Percentiles rank a stretch among this genome's conserved stretches.
phyloP scores from a whole-genome alignment of 306 rosid species.

The Prunus armeniaca region DNA sequence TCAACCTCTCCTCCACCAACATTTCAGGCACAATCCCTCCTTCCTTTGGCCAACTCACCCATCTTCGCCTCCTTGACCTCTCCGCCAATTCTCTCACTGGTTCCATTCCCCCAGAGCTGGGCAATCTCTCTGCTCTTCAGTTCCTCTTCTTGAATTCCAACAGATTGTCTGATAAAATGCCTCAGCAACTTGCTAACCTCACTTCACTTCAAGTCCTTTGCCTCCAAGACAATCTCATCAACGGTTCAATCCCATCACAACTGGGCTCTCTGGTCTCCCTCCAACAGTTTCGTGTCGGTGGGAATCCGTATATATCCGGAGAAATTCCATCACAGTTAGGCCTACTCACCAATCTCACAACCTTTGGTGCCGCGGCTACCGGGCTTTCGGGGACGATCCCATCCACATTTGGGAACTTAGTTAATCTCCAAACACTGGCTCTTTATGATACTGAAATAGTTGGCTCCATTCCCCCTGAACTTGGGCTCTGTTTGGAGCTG shows the following conservation, averaged over 20 bases:
- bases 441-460: constrained; percentile 80
- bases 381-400: constrained; percentile 86
- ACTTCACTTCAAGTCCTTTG: constrained; percentile 70
- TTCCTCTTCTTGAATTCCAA: constrained; percentile 79
- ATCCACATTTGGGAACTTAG: constrained; percentile 75
- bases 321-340: constrained; percentile 73
- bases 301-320: constrained; percentile 80
- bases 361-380: constrained; percentile 90
- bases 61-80: constrained; percentile 80
- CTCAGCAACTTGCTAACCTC: constrained; percentile 61
- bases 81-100: constrained; percentile 82
- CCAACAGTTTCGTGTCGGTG: constrained; percentile 88
- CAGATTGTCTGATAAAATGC: constrained; percentile 58
- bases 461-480: constrained; percentile 73
- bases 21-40: constrained; percentile 79
- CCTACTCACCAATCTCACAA: constrained; percentile 73
- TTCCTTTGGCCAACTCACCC: constrained; percentile 64
- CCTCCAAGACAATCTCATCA: constrained; percentile 74
- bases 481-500: constrained; percentile 79
- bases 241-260: constrained; percentile 81
- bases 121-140: constrained; percentile 65
- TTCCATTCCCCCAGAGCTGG: constrained; percentile 70
- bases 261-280: constrained; percentile 71
- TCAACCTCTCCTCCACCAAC: constrained; percentile 87
- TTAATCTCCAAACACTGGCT: constrained; percentile 75